Conservation (phyloP, 208 protist genomes). For the Leishmania mexicana region DNA sequence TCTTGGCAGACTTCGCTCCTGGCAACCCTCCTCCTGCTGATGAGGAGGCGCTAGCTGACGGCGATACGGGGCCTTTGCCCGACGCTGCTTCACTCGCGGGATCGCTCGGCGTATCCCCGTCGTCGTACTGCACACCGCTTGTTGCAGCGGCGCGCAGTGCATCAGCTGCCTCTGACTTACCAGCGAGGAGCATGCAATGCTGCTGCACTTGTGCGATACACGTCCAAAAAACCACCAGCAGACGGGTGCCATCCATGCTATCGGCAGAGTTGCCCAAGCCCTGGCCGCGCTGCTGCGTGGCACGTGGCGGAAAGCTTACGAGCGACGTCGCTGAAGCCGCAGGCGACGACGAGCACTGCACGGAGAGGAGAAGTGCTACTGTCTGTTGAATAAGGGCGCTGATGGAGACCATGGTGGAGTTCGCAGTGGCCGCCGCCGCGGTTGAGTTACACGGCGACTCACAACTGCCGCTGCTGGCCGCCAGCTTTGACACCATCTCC, state of each 20-base stretch:
- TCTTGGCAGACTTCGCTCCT: constrained; percentile 3
- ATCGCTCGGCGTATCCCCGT: not conserved
- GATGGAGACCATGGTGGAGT: not conserved
- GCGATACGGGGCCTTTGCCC: not conserved
- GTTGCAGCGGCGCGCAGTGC: constrained; percentile 22
- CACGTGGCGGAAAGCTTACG: not conserved
- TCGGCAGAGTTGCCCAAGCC: not conserved
- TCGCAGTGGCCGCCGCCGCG: not conserved
- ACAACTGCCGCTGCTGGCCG: not conserved
- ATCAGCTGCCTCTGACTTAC: constrained; percentile 16
- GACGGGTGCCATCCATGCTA: constrained; percentile 19
- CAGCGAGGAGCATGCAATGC: constrained; percentile 25
- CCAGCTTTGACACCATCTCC: not conserved
- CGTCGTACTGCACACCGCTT: constrained; percentile 19
- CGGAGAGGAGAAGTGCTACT: not conserved
- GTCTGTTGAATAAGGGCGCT: constrained; percentile 1
- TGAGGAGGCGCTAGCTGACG: not conserved
- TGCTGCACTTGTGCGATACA: constrained; percentile 27
- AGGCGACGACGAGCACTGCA: not conserved
- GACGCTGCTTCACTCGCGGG: not conserved
- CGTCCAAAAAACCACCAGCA: constrained; percentile 25
- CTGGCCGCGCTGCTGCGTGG: not conserved
- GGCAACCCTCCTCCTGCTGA: not conserved
- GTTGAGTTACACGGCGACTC: not conserved
- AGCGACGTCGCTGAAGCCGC: not conserved